phyloP scores from a whole-genome alignment of 176 grass and related monocot genomes.

The Oryza brachyantha region DNA sequence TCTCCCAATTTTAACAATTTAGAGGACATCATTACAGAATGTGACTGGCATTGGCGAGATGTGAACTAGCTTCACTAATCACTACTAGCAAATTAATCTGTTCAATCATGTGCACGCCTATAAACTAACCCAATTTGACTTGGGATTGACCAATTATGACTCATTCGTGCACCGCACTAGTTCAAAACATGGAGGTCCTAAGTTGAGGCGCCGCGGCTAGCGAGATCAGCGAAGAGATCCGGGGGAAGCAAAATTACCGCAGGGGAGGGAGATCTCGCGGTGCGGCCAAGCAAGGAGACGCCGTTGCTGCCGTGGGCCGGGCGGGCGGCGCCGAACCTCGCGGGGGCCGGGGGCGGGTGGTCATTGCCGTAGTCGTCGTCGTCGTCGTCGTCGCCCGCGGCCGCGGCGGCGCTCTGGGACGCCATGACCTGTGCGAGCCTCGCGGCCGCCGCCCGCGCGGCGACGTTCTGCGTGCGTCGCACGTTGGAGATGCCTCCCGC shows the following conservation, averaged over 20 bases:
- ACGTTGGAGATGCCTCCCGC: conserved; percentile 53
- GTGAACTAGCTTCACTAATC: conserved; percentile 11
- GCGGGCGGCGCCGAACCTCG: conserved; percentile 45
- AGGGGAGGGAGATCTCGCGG: conserved; percentile 95
- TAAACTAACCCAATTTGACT: conserved; percentile 27
- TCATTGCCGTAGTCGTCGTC: conserved; percentile 58
- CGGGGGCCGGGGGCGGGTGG: conserved; percentile 27
- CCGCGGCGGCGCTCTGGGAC: conserved; percentile 75
- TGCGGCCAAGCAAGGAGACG: conserved; percentile 65
- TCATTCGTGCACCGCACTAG: not conserved
- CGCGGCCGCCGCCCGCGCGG: conserved; percentile 87
- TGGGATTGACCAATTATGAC: conserved; percentile 39
- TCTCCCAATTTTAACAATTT: not conserved
- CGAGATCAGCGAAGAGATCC: conserved; percentile 41
- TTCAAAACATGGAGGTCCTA: not conserved
- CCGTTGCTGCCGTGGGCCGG: conserved; percentile 37
- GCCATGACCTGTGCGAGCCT: conserved; percentile 97
- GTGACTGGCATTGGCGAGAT: not conserved
- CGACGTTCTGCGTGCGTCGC: conserved; percentile 90
- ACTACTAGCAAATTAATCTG: conserved; percentile 27
- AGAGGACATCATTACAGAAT: conserved; percentile 6
- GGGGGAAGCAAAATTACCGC: conserved; percentile 55
- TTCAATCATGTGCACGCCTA: not conserved
- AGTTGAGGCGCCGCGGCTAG: not conserved
- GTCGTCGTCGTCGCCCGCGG: conserved; percentile 72